phyloP scores from a whole-genome alignment of 305 asterid species.

The Fraxinus greggii region DNA sequence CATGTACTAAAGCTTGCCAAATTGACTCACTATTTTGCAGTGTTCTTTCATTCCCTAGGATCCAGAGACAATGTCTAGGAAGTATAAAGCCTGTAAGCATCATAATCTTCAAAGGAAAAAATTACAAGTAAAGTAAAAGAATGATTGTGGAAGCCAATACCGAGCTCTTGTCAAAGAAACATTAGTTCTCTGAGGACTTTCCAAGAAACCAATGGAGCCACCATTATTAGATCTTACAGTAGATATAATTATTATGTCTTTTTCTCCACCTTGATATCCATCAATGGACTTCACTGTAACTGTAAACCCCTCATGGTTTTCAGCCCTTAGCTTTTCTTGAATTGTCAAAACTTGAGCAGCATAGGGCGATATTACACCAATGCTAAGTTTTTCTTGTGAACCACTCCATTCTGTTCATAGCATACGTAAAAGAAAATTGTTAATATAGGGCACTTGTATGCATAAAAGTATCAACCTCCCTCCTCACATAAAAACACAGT shows the following conservation, averaged over 20 bases:
- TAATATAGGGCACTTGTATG: background rate
- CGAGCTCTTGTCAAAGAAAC: conserved; percentile 83
- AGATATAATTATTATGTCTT: conserved; percentile 64
- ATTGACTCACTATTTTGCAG: conserved; percentile 43
- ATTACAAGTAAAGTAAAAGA: conserved; percentile 3
- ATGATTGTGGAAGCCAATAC: conserved; percentile 27
- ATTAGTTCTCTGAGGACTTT: conserved; percentile 55
- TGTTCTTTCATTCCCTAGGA: conserved; percentile 66
- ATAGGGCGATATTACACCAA: conserved; percentile 77
- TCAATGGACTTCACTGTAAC: conserved; percentile 73
- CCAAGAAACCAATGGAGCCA: conserved; percentile 59
- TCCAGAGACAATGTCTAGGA: conserved; percentile 68
- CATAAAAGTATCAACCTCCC: background rate
- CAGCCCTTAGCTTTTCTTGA: conserved; percentile 36
- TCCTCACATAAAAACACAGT: background rate
- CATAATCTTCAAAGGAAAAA: background rate
- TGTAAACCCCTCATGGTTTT: conserved; percentile 33
- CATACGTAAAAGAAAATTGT: background rate
- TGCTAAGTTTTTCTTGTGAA: conserved; percentile 44
- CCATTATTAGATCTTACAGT: conserved; percentile 53
- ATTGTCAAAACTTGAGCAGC: conserved; percentile 70
- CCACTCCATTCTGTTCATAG: conserved; percentile 48
- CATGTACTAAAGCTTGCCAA: conserved; percentile 51
- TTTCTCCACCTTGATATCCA: conserved; percentile 83
- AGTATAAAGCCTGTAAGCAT: conserved; percentile 8